Percentiles rank a stretch among this genome's conserved stretches.
These are phyloP conservation scores for Scutellaria baicalensis DNA, from an alignment of 257 asterid genomes.

Conservation along the genomic window DNA sequence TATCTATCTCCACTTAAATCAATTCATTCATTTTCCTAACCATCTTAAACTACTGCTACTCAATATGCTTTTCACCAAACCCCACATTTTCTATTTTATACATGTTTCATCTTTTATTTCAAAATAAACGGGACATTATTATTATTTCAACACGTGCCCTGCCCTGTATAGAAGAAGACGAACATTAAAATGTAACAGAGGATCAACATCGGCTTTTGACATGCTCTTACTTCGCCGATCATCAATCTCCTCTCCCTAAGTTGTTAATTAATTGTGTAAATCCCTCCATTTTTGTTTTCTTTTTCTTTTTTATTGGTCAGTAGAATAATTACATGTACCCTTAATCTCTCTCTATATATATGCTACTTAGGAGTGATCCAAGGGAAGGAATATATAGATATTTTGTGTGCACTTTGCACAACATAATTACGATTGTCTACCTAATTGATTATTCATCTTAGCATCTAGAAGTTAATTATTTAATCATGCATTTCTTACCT, in stretches of 20 bases:
- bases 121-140: no score
- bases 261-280: conserved; percentile 8
- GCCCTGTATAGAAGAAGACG: no score
- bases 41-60: no score
- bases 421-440: neutral
- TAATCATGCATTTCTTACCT: no score
- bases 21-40: neutral
- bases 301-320: neutral
- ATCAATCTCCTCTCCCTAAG: conserved; percentile 6
- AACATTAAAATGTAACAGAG: no score
- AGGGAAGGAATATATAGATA: neutral
- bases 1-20: neutral
- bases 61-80: no score
- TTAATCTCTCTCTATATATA: neutral
- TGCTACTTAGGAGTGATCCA: conserved; percentile 4
- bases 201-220: neutral
- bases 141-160: no score
- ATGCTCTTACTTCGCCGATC: neutral
- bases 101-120: no score
- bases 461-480: neutral
- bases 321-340: neutral
- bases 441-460: neutral
- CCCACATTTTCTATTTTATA: no score
- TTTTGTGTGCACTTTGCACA: neutral
- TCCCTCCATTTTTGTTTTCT: neutral